Conservation (phyloP, 1,139 yeast genomes). For the Candida sanyaensis region DNA sequence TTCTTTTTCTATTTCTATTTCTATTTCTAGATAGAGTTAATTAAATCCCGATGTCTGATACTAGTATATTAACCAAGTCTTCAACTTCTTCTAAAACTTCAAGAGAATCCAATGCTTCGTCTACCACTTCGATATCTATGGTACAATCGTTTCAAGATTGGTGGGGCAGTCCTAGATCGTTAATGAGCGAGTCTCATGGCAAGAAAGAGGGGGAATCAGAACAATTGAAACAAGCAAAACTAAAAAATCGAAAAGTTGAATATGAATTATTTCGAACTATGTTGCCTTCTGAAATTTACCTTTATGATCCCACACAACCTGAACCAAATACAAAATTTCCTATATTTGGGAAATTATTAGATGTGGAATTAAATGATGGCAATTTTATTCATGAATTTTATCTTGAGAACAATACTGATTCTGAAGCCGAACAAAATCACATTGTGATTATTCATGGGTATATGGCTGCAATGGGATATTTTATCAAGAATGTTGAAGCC, state of each 20-base stretch:
- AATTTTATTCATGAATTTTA: constrained; percentile 40
- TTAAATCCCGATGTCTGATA: background rate
- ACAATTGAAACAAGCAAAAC: constrained; percentile 27
- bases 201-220: background rate
- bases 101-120: background rate
- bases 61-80: background rate
- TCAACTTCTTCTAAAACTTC: constrained; percentile 1
- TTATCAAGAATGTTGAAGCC: constrained; percentile 39
- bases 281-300: constrained; percentile 30
- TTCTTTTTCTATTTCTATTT: background rate
- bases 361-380: constrained; percentile 31
- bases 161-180: constrained; percentile 28
- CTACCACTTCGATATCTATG: constrained; percentile 25
- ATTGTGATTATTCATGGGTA: constrained; percentile 46
- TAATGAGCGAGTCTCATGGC: constrained; percentile 2
- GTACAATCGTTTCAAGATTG: constrained; percentile 37
- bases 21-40: background rate
- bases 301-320: constrained; percentile 20
- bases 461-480: constrained; percentile 51
- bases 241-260: constrained; percentile 31
- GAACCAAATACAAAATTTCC: constrained; percentile 1
- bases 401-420: constrained; percentile 26
- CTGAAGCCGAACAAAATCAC: constrained; percentile 20
- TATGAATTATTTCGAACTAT: constrained; percentile 38
- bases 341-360: constrained; percentile 28